Conservation (phyloP, 768 basidiomycete genomes). For the Tulasnella sp. region DNA sequence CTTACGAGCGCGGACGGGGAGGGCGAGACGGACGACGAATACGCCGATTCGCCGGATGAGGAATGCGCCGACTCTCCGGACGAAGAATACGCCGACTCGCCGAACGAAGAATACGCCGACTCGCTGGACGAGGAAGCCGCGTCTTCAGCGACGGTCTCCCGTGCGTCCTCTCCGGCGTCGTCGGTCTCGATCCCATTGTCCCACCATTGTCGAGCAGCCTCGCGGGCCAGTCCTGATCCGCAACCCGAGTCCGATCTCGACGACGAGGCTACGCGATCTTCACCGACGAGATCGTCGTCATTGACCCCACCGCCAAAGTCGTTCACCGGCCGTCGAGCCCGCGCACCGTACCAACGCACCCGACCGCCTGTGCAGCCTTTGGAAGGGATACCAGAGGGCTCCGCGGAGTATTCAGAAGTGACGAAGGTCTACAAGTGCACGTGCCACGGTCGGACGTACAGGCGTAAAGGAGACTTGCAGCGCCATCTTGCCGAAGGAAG, state of each 20-base stretch:
- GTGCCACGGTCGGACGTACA: constrained; percentile 18
- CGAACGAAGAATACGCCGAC: no score
- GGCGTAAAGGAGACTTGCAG: constrained; percentile 18
- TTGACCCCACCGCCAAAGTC: not conserved
- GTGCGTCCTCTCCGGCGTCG: not conserved
- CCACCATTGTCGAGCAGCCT: not conserved
- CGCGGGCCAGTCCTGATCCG: not conserved
- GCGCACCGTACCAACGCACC: not conserved
- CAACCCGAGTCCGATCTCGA: not conserved
- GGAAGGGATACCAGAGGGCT: not conserved
- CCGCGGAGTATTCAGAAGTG: not conserved
- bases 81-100: no score
- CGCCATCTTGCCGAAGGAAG: constrained; percentile 1
- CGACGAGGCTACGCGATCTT: not conserved
- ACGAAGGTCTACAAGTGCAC: not conserved
- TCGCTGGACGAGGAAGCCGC: not conserved
- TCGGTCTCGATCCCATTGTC: not conserved
- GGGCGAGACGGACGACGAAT: not conserved
- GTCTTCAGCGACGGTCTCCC: not conserved
- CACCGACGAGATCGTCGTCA: not conserved
- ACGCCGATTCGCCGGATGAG: not conserved
- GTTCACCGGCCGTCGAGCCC: not conserved
- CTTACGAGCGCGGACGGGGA: not conserved
- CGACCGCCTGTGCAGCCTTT: not conserved
- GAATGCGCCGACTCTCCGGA: not conserved